A percentile compares a stretch with the other conserved stretches of the same genome.
These are phyloP conservation scores for Apiospora koreana DNA, from an alignment of 2,329 filamentous ascomycete genomes.

Conservation along the genomic window DNA sequence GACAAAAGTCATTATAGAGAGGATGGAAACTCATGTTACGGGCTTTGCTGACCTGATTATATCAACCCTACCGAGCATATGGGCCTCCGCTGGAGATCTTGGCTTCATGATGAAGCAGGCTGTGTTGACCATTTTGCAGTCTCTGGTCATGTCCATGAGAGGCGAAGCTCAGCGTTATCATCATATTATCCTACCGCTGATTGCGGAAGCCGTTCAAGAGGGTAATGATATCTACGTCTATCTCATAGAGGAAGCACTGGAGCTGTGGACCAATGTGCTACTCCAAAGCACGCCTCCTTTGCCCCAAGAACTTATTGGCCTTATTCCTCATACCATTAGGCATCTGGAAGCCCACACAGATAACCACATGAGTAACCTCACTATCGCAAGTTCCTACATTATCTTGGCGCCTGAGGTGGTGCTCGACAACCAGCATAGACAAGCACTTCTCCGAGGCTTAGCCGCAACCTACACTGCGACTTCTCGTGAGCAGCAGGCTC, in stretches of 20 bases:
- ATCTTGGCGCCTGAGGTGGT: conserved; percentile 69
- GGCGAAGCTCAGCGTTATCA: conserved; percentile 78
- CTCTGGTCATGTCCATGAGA: conserved; percentile 85
- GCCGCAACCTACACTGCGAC: conserved; percentile 51
- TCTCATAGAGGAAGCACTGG: conserved; percentile 87
- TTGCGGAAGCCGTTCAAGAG: conserved; percentile 76
- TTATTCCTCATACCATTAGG: conserved; percentile 65
- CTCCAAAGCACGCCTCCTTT: conserved; percentile 64
- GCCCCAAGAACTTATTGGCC: conserved; percentile 59
- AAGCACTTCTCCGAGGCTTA: conserved; percentile 50
- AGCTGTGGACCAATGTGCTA: conserved; percentile 81
- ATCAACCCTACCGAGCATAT: conserved; percentile 75
- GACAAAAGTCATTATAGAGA: conserved; percentile 75
- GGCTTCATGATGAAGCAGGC: conserved; percentile 94
- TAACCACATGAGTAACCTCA: conserved; percentile 61
- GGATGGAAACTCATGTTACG: conserved; percentile 73
- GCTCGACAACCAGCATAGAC: conserved; percentile 56
- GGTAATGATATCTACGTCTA: conserved; percentile 76
- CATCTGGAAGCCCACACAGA: conserved; percentile 68
- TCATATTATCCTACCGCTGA: conserved; percentile 75
- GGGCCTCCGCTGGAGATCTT: conserved; percentile 77
- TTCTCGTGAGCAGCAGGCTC: conserved; percentile 58
- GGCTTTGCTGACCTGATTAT: conserved; percentile 80
- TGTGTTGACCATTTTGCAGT: conserved; percentile 81
- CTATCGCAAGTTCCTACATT: conserved; percentile 71